These are phyloP conservation scores for Wickerhamomyces sp. DNA, from an alignment of 1,139 yeast species.

Conservation along the genomic window DNA sequence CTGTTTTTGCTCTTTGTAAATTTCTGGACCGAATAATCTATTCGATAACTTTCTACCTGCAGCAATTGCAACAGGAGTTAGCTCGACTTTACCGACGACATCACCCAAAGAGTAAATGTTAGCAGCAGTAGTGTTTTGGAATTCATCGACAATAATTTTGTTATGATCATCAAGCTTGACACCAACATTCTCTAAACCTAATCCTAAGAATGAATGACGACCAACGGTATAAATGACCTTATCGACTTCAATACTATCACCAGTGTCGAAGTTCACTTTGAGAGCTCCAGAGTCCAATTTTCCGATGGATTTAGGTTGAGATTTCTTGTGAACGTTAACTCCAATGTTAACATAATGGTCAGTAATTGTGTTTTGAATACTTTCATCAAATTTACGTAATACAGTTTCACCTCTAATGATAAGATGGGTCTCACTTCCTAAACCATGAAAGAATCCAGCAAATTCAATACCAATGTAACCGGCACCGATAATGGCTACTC, in stretches of 20 bases:
- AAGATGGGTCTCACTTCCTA: constrained; percentile 84
- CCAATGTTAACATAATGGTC: constrained; percentile 79
- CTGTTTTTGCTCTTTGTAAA: constrained; percentile 63
- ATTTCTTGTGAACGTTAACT: constrained; percentile 66
- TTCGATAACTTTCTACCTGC: constrained; percentile 93
- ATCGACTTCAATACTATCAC: constrained; percentile 64
- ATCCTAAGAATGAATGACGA: constrained; percentile 67
- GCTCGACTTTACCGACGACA: constrained; percentile 84
- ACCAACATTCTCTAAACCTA: constrained; percentile 75
- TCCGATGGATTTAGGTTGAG: constrained; percentile 57
- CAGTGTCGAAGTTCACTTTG: constrained; percentile 53
- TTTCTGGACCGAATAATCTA: constrained; percentile 79
- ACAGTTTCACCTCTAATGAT: constrained; percentile 90
- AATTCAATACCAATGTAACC: constrained; percentile 97
- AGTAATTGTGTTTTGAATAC: constrained; percentile 75
- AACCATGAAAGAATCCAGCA: constrained; percentile 86
- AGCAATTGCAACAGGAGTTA: constrained; percentile 98
- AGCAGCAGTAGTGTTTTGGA: constrained; percentile 71
- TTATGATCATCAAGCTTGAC: constrained; percentile 53
- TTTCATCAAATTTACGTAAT: constrained; percentile 78
- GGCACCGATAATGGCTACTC: constrained; percentile 94
- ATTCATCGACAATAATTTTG: constrained; percentile 77
- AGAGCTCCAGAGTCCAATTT: constrained; percentile 55
- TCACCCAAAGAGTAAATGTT: constrained; percentile 88
- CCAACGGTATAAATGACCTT: constrained; percentile 92